phyloP scores from a whole-genome alignment of 345 rosid species.

The Moricandia moricandioides region DNA sequence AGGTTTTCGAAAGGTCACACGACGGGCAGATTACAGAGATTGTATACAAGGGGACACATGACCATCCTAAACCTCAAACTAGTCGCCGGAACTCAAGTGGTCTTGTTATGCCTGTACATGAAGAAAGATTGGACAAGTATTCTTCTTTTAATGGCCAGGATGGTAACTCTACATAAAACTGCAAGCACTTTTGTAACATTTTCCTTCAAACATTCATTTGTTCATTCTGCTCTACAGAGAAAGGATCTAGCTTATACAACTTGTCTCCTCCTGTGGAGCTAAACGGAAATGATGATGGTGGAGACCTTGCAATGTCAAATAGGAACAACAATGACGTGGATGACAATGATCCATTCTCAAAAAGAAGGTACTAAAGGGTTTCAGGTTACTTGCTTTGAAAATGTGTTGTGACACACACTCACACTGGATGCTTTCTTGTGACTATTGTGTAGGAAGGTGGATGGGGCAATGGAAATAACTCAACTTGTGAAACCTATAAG shows the following conservation, averaged over 20 bases:
- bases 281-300: slow-evolving; percentile 51
- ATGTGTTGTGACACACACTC: slow-evolving; percentile 3
- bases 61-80: slow-evolving; percentile 93
- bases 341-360: slow-evolving; percentile 72
- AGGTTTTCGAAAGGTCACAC: slow-evolving; percentile 81
- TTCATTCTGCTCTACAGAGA: slow-evolving; percentile 42
- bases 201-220: not conserved
- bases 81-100: slow-evolving; percentile 66
- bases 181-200: not conserved
- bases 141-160: slow-evolving; percentile 48
- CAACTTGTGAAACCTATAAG: slow-evolving; percentile 88
- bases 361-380: slow-evolving; percentile 56
- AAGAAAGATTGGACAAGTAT: slow-evolving; percentile 60
- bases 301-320: slow-evolving; percentile 40
- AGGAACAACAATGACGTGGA: slow-evolving; percentile 49
- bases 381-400: slow-evolving; percentile 1
- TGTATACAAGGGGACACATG: slow-evolving; percentile 88
- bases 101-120: slow-evolving; percentile 55
- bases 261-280: slow-evolving; percentile 44
- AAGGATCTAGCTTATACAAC: slow-evolving; percentile 47
- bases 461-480: slow-evolving; percentile 66
- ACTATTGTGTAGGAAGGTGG: slow-evolving; percentile 63
- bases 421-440: slow-evolving; percentile 13
- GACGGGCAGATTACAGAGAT: slow-evolving; percentile 90
- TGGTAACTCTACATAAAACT: slow-evolving; percentile 46